These are phyloP conservation scores for Aspergillus proliferans DNA, from an alignment of 2,329 filamentous ascomycete genomes.

Conservation along the genomic window DNA sequence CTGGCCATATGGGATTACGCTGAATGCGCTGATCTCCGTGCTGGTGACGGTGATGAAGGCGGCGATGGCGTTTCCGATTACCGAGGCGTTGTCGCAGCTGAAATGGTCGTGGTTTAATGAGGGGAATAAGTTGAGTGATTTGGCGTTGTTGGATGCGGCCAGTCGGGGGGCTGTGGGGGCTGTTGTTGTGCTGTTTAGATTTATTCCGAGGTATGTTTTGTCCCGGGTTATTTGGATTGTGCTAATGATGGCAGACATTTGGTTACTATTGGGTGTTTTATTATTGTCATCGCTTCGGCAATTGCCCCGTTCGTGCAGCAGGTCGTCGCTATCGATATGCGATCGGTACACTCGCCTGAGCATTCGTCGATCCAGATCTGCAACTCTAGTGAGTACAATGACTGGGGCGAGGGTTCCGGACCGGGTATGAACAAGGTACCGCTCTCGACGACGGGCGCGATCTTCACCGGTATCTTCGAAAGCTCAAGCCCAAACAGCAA, in stretches of 20 bases:
- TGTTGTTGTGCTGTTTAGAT: conserved; percentile 19
- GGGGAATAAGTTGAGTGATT: conserved; percentile 22
- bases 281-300: conserved; percentile 21
- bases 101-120: conserved; percentile 32
- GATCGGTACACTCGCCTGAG: conserved; percentile 9
- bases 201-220: conserved; percentile 18
- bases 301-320: conserved; percentile 29
- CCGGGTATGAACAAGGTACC: conserved; percentile 18
- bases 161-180: conserved; percentile 27
- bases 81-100: conserved; percentile 25
- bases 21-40: conserved; percentile 29
- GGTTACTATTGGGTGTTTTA: conserved; percentile 22
- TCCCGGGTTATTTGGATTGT: neutral
- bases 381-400: conserved; percentile 14
- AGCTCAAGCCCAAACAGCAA: conserved; percentile 11
- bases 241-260: conserved; percentile 13
- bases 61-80: conserved; percentile 22
- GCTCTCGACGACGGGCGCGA: conserved; percentile 19
- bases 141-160: conserved; percentile 27
- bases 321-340: conserved; percentile 16
- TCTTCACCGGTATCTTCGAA: conserved; percentile 26
- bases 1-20: conserved; percentile 26
- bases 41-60: conserved; percentile 25
- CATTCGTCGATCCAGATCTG: conserved; percentile 15
- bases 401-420: conserved; percentile 14